Base-by-base conservation (phyloP, 768 basidiomycete genomes). In the Boletellus ananiceps region DNA sequence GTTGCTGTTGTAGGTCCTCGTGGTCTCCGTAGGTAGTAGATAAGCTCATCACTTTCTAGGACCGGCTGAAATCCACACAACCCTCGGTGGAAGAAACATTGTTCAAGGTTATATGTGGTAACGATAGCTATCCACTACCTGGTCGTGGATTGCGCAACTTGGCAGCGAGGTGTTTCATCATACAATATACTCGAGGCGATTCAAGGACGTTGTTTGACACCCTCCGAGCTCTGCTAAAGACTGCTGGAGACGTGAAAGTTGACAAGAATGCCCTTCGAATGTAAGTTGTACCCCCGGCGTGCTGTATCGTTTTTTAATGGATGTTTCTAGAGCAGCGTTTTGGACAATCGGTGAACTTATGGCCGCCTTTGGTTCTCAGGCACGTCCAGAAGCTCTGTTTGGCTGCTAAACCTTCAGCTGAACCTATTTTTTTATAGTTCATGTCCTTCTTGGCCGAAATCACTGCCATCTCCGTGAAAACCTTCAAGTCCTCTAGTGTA, bases 381-480 rank as follows among this genome's bases (percentile, higher is more conserved):
- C 88, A 63, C 47, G 84, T 60, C 13, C 15, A n/a, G 32, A 35
- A 14, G 15, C 5, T 32, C 29, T 38, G n/a, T 39, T 37, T 19
- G 8, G 12, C 23, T 21, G 25, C n/a, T 40, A 35, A 46, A 7
- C 5, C 25, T 35, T 40, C 15, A 25, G 15, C 40, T 45, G 37
- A 18, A 51, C n/a, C 36, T 11, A 32, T 33, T 29, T 15, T 25
- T 29, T 42, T 2, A n/a, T 54, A 98, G 91, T 83, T 93, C 64
- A 95, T 97, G 93, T 96, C 93, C 0, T 87, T 93, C 57, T 86
- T 94, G 82, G 78, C 84, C 25, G 95, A 98, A 63, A 87, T 94
- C 31, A 71, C 81, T 16, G 71, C 75, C 2, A 72, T 82, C 0
- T 74, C 84, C 0, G 66, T 89, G 37, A 91, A 83, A 64, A 79